Evolutionary conservation across 2,329 filamentous ascomycete genomes (phyloP).

Genomic region (Ophiostoma novo-ulmi): DNA sequence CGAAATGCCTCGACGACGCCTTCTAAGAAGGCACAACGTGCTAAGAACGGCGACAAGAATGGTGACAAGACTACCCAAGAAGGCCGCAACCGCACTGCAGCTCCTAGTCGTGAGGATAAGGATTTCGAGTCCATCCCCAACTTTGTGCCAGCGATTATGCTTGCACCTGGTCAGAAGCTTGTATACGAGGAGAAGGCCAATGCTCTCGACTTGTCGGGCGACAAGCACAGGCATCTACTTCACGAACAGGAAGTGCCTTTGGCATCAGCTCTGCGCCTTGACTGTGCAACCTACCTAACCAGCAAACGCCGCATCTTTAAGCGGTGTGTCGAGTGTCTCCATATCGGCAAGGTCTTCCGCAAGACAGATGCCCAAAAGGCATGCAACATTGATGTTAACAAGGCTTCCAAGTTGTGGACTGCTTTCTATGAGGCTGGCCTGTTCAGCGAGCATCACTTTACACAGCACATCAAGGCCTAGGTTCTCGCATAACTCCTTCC

Average conservation of each 20-base stretch:
- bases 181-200: slow-evolving; percentile 86
- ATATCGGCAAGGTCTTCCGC: slow-evolving; percentile 74
- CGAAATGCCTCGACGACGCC: background rate
- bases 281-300: slow-evolving; percentile 82
- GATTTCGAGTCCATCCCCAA: slow-evolving; percentile 69
- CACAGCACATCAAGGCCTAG: slow-evolving; percentile 15
- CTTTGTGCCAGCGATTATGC: slow-evolving; percentile 62
- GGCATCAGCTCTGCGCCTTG: slow-evolving; percentile 73
- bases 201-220: slow-evolving; percentile 67
- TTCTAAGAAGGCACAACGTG: background rate
- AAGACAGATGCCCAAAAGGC: slow-evolving; percentile 94
- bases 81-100: slow-evolving; percentile 9
- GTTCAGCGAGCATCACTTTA: slow-evolving; percentile 56
- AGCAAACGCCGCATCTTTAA: slow-evolving; percentile 91
- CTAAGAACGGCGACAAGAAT: slow-evolving; percentile 2
- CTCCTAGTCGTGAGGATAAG: slow-evolving; percentile 61
- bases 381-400: slow-evolving; percentile 98
- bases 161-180: slow-evolving; percentile 63
- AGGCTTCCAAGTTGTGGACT: slow-evolving; percentile 86
- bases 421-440: slow-evolving; percentile 84
- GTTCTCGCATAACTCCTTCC: background rate
- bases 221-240: slow-evolving; percentile 64
- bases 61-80: background rate
- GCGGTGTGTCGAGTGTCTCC: slow-evolving; percentile 62
- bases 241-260: slow-evolving; percentile 73